These are phyloP conservation scores for Neonectria faginata DNA, from an alignment of 2,329 filamentous ascomycete species.

Conservation along the genomic window DNA sequence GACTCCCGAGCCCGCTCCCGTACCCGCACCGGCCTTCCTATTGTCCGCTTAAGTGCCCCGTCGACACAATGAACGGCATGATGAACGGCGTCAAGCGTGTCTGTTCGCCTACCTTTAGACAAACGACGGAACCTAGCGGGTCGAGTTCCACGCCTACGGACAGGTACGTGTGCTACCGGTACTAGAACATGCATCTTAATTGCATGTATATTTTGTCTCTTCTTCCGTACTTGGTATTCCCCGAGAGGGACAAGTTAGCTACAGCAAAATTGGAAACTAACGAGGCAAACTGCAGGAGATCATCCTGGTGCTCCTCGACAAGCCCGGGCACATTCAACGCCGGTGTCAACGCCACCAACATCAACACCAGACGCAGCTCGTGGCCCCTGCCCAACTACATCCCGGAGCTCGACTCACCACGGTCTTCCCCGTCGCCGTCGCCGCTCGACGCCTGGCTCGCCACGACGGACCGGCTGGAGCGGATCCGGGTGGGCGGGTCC, in stretches of 20 bases:
- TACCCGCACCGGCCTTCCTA: not conserved
- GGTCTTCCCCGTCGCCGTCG: slow-evolving; percentile 1
- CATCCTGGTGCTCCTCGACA: not conserved
- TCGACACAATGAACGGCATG: not conserved
- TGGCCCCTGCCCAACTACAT: slow-evolving; percentile 10
- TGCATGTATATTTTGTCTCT: not conserved
- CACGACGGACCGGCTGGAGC: slow-evolving; percentile 23
- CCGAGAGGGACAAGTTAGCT: not conserved
- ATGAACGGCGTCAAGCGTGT: slow-evolving; percentile 18
- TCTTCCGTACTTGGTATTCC: not conserved
- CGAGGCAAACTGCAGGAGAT: slow-evolving; percentile 4
- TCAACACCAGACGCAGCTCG: slow-evolving; percentile 12
- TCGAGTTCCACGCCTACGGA: slow-evolving; percentile 9
- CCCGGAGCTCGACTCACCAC: not conserved
- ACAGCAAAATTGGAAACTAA: slow-evolving; percentile 3
- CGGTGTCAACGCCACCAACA: not conserved
- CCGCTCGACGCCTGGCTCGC: slow-evolving; percentile 14
- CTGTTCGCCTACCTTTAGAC: slow-evolving; percentile 5
- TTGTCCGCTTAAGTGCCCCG: slow-evolving; percentile 1
- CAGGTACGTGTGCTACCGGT: slow-evolving; percentile 8
- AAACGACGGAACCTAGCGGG: slow-evolving; percentile 13
- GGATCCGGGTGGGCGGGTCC: slow-evolving; percentile 23
- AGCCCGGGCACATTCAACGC: not conserved
- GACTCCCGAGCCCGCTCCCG: not conserved
- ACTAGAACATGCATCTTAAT: not conserved